Conservation (phyloP, 352 stramenopile genomes). For the Blastocystis sp. region DNA sequence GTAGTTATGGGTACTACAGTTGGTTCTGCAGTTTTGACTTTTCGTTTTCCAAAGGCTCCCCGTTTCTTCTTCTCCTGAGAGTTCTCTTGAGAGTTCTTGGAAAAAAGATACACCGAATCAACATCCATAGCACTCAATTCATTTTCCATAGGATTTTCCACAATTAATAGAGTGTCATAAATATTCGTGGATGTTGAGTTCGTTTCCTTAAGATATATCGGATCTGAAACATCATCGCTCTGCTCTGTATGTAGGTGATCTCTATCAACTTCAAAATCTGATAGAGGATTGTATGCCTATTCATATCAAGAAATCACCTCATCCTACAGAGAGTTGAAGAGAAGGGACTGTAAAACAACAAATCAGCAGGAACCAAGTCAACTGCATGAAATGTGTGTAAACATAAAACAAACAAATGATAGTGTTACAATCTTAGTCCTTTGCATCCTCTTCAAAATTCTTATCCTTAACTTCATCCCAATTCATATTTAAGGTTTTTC, state of each 20-base stretch:
- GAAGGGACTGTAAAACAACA: no score
- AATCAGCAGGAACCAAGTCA: no score
- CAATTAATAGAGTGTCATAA: not conserved
- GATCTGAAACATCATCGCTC: not conserved
- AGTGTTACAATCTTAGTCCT: slow-evolving; percentile 31
- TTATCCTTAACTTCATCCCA: slow-evolving; percentile 68
- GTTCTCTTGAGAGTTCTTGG: no score
- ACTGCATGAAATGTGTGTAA: no score
- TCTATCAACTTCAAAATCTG: no score
- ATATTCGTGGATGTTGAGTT: not conserved
- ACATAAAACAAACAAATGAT: no score
- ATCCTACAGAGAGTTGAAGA: no score
- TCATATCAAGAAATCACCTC: no score
- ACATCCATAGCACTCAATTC: not conserved
- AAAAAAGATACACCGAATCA: not conserved
- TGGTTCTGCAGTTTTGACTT: not conserved
- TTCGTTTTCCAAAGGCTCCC: not conserved
- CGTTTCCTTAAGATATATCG: not conserved
- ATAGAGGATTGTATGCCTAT: no score
- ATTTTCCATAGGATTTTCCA: not conserved
- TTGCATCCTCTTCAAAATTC: slow-evolving; percentile 41
- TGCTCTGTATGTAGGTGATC: no score
- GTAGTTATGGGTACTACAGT: not conserved
- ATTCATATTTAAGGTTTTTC: slow-evolving; percentile 60
- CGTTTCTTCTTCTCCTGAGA: not conserved